Percentiles rank a stretch among this genome's conserved stretches.
Conservation (phyloP, 2,329 filamentous ascomycete genomes). For the Diplocarpon mali region DNA sequence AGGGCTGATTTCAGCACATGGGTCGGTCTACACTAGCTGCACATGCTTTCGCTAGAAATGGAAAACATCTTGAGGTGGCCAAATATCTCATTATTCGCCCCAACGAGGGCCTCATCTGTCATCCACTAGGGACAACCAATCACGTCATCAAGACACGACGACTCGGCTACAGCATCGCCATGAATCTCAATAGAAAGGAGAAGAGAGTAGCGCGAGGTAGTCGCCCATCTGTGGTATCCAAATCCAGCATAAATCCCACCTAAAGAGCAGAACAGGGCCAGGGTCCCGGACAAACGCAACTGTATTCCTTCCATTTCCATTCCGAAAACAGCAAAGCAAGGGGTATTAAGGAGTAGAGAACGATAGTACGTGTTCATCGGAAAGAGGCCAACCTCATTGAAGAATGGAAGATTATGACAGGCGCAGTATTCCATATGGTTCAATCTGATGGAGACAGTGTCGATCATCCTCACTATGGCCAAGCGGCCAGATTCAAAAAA, state of each 20-base stretch:
- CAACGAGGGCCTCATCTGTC: slow-evolving; percentile 24
- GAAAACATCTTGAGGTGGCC: slow-evolving; percentile 24
- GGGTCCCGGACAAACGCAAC: slow-evolving; percentile 22
- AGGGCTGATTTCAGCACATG: no score
- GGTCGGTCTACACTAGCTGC: no score
- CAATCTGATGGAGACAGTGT: slow-evolving; percentile 28
- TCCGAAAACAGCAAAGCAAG: slow-evolving; percentile 23
- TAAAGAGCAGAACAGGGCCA: slow-evolving; percentile 7
- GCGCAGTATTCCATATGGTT: slow-evolving; percentile 26
- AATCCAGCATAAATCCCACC: slow-evolving; percentile 9
- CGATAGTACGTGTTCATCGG: slow-evolving; percentile 30
- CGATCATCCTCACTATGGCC: no score
- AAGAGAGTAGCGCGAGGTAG: slow-evolving; percentile 25
- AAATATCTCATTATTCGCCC: slow-evolving; percentile 28
- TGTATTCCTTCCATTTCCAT: slow-evolving; percentile 22
- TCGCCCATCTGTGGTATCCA: slow-evolving; percentile 16
- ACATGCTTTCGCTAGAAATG: no score
- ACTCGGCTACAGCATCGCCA: slow-evolving; percentile 26
- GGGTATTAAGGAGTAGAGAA: slow-evolving; percentile 31
- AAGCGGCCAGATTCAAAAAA: slow-evolving; percentile 1
- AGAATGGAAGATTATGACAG: slow-evolving; percentile 29
- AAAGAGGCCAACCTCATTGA: slow-evolving; percentile 36
- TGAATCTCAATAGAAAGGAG: slow-evolving; percentile 28
- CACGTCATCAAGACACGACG: slow-evolving; percentile 27
- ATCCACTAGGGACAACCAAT: slow-evolving; percentile 23